These are phyloP conservation scores for Yamadazyma ubonensis DNA, from an alignment of 805 yeast species.

Conservation along the genomic window DNA sequence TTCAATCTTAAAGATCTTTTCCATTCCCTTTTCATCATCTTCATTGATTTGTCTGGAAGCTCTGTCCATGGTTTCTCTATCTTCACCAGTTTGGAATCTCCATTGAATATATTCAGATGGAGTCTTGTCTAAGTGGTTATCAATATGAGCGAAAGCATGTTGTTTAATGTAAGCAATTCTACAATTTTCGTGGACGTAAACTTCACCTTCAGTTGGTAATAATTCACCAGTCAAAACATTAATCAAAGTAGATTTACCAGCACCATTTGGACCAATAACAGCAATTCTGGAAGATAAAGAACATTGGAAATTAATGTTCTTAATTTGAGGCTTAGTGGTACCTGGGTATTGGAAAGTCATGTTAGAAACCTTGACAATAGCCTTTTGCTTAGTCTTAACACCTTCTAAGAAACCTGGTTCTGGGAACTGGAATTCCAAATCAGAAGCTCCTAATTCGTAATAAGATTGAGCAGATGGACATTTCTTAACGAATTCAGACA, in stretches of 20 bases:
- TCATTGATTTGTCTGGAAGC: constrained; percentile 98
- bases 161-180: constrained; percentile 99
- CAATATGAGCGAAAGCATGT: constrained; percentile 99
- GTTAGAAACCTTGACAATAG: constrained; percentile 95
- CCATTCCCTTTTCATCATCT: constrained; percentile 96
- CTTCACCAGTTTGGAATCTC: constrained; percentile 99
- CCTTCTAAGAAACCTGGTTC: constrained; percentile 99
- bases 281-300: constrained; percentile 99
- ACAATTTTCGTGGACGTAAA: constrained; percentile 98
- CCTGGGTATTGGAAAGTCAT: constrained; percentile 99
- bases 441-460: constrained; percentile 98
- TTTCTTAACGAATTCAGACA: constrained; percentile 96
- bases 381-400: constrained; percentile 99
- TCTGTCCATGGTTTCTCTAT: constrained; percentile 99
- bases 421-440: constrained; percentile 95
- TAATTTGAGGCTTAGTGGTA: constrained; percentile 92
- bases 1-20: constrained; percentile 98
- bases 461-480: constrained; percentile 98
- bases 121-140: constrained; percentile 97
- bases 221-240: constrained; percentile 99
- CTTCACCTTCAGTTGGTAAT: constrained; percentile 97
- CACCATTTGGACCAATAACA: constrained; percentile 99
- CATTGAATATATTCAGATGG: constrained; percentile 99
- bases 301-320: constrained; percentile 95
- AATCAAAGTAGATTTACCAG: constrained; percentile 99